Evolutionary conservation across 2,329 filamentous ascomycete species (phyloP), one percentile per base, ranked within the genome.

Genomic region (Claviceps spartinae): DNA sequence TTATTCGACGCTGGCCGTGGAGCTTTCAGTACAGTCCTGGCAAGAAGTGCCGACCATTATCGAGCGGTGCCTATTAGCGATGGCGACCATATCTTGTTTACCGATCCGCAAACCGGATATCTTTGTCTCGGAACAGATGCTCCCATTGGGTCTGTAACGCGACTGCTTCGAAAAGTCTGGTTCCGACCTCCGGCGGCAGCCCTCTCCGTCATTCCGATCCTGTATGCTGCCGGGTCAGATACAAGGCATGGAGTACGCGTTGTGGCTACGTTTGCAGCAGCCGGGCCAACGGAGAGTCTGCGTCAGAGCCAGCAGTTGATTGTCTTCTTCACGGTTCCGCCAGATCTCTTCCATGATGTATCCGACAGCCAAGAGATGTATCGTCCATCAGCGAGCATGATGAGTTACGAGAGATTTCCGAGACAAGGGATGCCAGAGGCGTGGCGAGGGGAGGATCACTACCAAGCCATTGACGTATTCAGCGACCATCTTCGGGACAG

Each of bases 21-120:
- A 34, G 49, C 45, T 22, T 38, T 55, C 8, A 57, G 55, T 36
- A 59, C 66, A 8, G 61, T 72, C n/a, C 65, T 68, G 36, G 67
- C 69, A 16, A 69, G 67, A 1, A 69, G 67, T 47, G 73, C 73
- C 37, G 79, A 84, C 59, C 79, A 85, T 58, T 83, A 81, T 58
- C 75, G 74, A 46, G 81, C 81, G 2, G 66, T 83, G 13, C 82
- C 83, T 3, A 62, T 86, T 41, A 82, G 78, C 55, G 83, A 86
- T 61, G 81, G 82, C 1, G 68, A 76, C 52, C 80, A 85, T 57
- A 70, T 86, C 38, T 64, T 85, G 5, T 85, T 83, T 61, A 79
- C 78, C 6, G 81, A 85, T 59, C 80, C 81, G 4, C 63, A 64
- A 11, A 77, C 72, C 1, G 74, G 72, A 9, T 63, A 72, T 8